phyloP scores from a whole-genome alignment of 805 yeast genomes.

The Metschnikowia corniflorae region DNA sequence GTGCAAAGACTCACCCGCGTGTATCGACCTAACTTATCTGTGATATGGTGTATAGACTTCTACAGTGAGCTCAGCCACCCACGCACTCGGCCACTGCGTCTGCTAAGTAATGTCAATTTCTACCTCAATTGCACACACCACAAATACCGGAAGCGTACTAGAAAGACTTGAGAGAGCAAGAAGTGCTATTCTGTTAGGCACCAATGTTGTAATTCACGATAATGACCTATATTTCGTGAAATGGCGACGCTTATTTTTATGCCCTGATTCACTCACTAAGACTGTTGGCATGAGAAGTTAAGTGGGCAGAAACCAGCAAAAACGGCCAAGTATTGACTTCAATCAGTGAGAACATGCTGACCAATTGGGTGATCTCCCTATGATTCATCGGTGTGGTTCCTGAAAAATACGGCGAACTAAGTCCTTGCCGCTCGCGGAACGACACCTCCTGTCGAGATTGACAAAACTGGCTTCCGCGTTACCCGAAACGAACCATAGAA shows the following conservation, averaged over 20 bases:
- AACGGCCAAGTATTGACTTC: neutral
- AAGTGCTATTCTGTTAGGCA: neutral
- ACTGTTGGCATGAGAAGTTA: neutral
- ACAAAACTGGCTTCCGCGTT: neutral
- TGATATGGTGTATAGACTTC: no score
- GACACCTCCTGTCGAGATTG: neutral
- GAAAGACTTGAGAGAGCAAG: neutral
- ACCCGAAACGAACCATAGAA: neutral
- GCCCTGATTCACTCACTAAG: neutral
- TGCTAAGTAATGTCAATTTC: no score
- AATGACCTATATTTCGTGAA: neutral
- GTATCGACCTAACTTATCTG: no score
- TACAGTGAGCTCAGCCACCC: neutral
- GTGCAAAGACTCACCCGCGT: no score
- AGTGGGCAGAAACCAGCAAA: neutral
- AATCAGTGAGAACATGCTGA: neutral
- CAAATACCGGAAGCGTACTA: neutral
- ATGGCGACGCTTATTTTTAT: neutral
- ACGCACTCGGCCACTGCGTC: neutral
- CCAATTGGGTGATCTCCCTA: slow-evolving; percentile 1
- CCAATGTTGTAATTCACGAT: neutral
- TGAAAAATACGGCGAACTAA: neutral
- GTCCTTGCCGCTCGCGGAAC: slow-evolving; percentile 1
- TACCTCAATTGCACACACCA: neutral
- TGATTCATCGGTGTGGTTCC: neutral